Base-by-base conservation (phyloP, 441 rosid genomes). In the Corymbia calophylla region DNA sequence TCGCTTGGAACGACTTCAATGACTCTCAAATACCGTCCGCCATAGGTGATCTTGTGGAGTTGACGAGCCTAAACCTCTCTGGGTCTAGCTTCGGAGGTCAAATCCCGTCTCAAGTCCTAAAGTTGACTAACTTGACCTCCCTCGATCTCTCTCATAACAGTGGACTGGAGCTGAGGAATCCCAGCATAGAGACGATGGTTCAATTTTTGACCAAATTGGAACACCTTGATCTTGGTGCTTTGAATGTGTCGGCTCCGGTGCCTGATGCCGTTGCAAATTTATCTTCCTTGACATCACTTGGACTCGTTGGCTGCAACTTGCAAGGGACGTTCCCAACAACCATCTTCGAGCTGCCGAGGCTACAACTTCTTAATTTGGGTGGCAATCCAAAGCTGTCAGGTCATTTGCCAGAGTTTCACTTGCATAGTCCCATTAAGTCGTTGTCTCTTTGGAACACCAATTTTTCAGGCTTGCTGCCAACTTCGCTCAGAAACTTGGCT, bases 51-150 rank as follows among this genome's bases (percentile, higher is more conserved):
- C 86, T 81, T 10, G 31, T 19, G 35, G 21, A 53, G 39, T 49
- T 86, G 39, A 10, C 8, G 18, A 23, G 15, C 35, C 8, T 86
- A 0, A 17, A 32, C 29, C 88, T 86, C 27, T 32, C 56, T 35
- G 0, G 0, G 0, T 55, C 64, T 3, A 5, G 0, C 0, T n/a
- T 86, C 3, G 0, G 1, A 10, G 70, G 88, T 29, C 58, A n/a
- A 7, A 56, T 86, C 18, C 70, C 88, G 0, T 21, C 25, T 13
- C 60, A 54, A 86, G 21, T 86, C 29, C 18, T 56, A 1, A 31
- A 31, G 39, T 58, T 86, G 29, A 31, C 62, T 4, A 86, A 32
- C 64, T 56, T 86, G 70, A 7, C 62, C 35, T 29, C 47, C 64
- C 88, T 51, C 15, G 25, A 53, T 51, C 62, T 86, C 29, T 86